These are phyloP conservation scores for Saccharomycopsis crataegensis DNA, from an alignment of 1,139 yeast genomes.

Conservation along the genomic window DNA sequence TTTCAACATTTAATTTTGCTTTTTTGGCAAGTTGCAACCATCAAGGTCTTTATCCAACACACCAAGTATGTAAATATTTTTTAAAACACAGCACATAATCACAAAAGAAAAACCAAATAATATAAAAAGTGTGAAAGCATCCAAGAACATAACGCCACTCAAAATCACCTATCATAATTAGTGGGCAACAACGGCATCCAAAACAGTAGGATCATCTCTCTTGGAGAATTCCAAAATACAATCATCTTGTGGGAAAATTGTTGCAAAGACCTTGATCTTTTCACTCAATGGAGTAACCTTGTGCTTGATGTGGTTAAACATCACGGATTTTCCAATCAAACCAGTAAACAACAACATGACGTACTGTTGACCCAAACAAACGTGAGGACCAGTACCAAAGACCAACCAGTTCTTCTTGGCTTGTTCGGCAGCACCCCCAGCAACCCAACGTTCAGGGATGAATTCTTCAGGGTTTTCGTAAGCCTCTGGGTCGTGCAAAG, in stretches of 20 bases:
- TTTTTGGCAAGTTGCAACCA: no score
- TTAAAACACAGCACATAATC: no score
- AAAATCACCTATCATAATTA: no score
- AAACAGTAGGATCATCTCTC: slow-evolving; percentile 43
- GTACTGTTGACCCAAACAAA: slow-evolving; percentile 89
- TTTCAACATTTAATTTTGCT: no score
- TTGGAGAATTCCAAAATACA: slow-evolving; percentile 66
- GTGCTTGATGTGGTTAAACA: slow-evolving; percentile 76
- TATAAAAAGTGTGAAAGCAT: no score
- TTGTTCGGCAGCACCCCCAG: slow-evolving; percentile 49
- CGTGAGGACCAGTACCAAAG: slow-evolving; percentile 95
- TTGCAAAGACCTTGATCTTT: slow-evolving; percentile 91
- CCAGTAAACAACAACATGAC: slow-evolving; percentile 87
- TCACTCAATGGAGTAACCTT: slow-evolving; percentile 78
- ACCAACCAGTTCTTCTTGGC: slow-evolving; percentile 90
- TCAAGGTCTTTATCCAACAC: no score
- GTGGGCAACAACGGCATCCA: slow-evolving; percentile 10
- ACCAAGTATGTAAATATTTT: no score
- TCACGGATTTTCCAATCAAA: slow-evolving; percentile 79
- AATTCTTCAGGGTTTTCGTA: slow-evolving; percentile 90
- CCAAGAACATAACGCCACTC: no score
- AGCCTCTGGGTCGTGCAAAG: slow-evolving; percentile 94
- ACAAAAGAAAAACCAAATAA: no score
- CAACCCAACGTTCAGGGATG: slow-evolving; percentile 93
- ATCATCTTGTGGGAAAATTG: slow-evolving; percentile 96